phyloP scores from a whole-genome alignment of 2,329 filamentous ascomycete genomes.

The Fusarium sacchari region DNA sequence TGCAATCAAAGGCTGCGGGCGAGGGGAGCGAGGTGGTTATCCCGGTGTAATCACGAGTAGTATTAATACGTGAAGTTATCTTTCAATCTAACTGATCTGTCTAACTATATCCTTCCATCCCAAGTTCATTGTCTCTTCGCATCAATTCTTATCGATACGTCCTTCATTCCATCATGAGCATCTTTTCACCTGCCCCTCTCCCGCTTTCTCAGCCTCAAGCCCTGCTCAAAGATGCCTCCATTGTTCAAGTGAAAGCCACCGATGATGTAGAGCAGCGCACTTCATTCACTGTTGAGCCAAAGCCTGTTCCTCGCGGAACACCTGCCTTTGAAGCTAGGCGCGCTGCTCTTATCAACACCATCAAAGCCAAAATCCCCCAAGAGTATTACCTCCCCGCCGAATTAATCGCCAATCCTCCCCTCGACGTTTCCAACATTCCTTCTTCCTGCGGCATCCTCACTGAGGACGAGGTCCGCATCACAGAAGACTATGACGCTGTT shows the following conservation, averaged over 20 bases:
- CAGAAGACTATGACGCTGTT: not conserved
- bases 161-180: not conserved
- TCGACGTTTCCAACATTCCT: not conserved
- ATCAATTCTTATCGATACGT: too few relatives aligned
- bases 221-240: not conserved
- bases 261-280: constrained; percentile 42
- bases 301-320: not conserved
- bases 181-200: not conserved
- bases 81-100: not conserved
- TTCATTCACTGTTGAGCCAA: constrained; percentile 44
- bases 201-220: not conserved
- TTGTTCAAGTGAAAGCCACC: not conserved
- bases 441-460: not conserved
- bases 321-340: not conserved
- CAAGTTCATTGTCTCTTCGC: not conserved
- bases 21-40: not conserved
- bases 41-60: accelerated
- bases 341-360: not conserved
- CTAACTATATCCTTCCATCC: not conserved
- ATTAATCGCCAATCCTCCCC: not conserved
- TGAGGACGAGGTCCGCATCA: not conserved
- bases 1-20: not conserved
- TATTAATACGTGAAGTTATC: not conserved
- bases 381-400: not conserved
- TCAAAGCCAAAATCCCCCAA: not conserved